Conservation (phyloP, 2,329 filamentous ascomycete genomes). For the Fusarium subtropicale region DNA sequence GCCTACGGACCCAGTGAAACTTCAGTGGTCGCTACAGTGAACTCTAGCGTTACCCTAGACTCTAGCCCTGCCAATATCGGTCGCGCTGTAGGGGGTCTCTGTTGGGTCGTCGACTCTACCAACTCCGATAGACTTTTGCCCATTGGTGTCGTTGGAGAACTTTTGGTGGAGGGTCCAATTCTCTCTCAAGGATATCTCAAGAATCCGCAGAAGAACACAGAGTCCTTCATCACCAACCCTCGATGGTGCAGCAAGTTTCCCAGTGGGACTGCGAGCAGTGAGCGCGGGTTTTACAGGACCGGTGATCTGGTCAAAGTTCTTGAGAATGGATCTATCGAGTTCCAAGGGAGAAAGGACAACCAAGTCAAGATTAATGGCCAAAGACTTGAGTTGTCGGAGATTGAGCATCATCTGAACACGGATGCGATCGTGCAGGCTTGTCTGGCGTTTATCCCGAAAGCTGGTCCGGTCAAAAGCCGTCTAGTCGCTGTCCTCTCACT, state of each 20-base stretch:
- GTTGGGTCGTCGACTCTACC: slow-evolving; percentile 45
- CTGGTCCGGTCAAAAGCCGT: slow-evolving; percentile 20
- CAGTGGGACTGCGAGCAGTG: rapidly evolving
- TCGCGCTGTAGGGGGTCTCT: slow-evolving; percentile 21
- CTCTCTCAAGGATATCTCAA: slow-evolving; percentile 64
- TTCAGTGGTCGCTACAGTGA: slow-evolving; percentile 33
- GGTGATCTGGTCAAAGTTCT: slow-evolving; percentile 42
- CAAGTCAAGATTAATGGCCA: slow-evolving; percentile 52
- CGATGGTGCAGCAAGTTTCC: slow-evolving; percentile 19
- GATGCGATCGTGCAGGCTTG: slow-evolving; percentile 23
- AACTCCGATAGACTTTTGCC: slow-evolving; percentile 46
- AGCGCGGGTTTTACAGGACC: slow-evolving; percentile 38
- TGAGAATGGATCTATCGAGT: slow-evolving; percentile 39
- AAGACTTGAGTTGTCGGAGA: slow-evolving; percentile 49
- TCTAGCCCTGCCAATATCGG: slow-evolving; percentile 38
- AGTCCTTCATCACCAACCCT: slow-evolving; percentile 43
- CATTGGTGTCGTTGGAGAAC: slow-evolving; percentile 49
- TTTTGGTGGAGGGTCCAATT: slow-evolving; percentile 52
- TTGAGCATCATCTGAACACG: slow-evolving; percentile 45
- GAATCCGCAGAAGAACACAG: slow-evolving; percentile 47
- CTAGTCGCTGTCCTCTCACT: slow-evolving; percentile 26
- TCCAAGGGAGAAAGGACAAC: slow-evolving; percentile 48
- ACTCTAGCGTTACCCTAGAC: neutral
- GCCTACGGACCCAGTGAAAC: slow-evolving; percentile 42
- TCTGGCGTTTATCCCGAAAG: slow-evolving; percentile 15